Evolutionary conservation across 441 rosid genomes (phyloP), one percentile per base, ranked within the genome.

Genomic region (Eruca vesicaria): DNA sequence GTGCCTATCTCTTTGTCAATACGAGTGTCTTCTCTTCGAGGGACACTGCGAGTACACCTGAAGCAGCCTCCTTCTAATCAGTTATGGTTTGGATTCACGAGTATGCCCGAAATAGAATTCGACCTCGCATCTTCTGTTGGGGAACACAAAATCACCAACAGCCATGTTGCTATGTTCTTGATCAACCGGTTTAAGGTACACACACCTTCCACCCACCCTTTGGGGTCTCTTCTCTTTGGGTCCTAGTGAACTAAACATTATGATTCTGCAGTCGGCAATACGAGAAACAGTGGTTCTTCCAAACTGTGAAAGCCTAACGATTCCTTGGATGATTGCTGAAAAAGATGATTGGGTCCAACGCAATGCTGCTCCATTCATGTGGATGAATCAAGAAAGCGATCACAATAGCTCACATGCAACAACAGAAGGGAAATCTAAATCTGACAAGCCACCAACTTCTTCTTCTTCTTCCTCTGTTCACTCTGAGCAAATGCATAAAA

Each of bases 51-150:
- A 68, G 76, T 90, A 36, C 92, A 86, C 76, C 79, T 93, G 78
- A 92, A 93, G 81, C 97, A 97, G 14, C 99, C 98, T 71, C 99
- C 99, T 53, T 91, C 98, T 2, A 93, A 96, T 86, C 98, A 86
- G 66, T 72, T 93, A 79, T 96, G 99, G 98, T 89, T 80, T 82
- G 89, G 98, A 69, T 96, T 92, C 82, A 87, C 91, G 19, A 88
- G 90, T 72, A 90, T 85, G 97, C 99, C 99, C 11, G 91, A 92
- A 50, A 82, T 96, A 79, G 91, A 89, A 61, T 88, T 96, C 63
- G 82, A 82, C 63, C 86, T 93, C 61, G 96, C 86, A 76, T 87
- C 98, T 67, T 86, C 90, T 23, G 82, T 96, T 81, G 97, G 98
- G 76, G 99, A 93, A 66, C 96, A 86, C 80, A 96, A 88, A 86